Base-by-base conservation (phyloP, 441 rosid species). In the Adansonia grandidieri region DNA sequence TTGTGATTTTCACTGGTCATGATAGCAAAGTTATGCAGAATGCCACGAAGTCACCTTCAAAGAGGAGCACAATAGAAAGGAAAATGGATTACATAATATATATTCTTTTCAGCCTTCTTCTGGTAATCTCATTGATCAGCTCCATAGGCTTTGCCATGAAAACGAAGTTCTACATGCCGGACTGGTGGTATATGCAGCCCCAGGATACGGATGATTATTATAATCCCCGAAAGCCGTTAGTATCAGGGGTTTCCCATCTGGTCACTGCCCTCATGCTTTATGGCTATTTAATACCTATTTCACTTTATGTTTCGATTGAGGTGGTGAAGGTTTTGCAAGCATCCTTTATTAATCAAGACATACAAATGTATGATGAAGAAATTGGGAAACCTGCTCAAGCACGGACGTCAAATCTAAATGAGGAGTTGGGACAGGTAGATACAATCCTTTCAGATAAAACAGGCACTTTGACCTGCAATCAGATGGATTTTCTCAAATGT, bases 1-100 rank as follows among this genome's bases (percentile, higher is more conserved):
- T 90, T 74, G 99, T 90, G 72, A 78, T 96, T 71, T 94, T 94
- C 85, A 90, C 97, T 20, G 99, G 99, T 81, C 93, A 90, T 82
- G 99, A 94, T 76, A 96, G 94, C 83, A 96, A 96, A 78, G 99
- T 96, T 54, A 94, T 96, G 99, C 97, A 92, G 87, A 96, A 96
- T 84, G 86, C 99, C 51, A 96, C 98, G 0, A 83, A 86, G 77
- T 96, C 98, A 15, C 99, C 99, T 79, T 95, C 98, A 0, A 95
- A 95, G 80, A 89, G 98, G 82, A 96, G 98, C 83, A 86, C 80
- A 76, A 86, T 96, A n/a, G 99, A 96, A 84, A 94, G 85, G 86
- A 88, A 87, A 74, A 96, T 96, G 99, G 99, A 96, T 83, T 86
- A 93, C 60, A 90, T 94, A 75, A 96, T 96, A 80, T 96, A 92